These are phyloP conservation scores for Microdochium nivale DNA, from an alignment of 2,329 filamentous ascomycete genomes.

Conservation along the genomic window DNA sequence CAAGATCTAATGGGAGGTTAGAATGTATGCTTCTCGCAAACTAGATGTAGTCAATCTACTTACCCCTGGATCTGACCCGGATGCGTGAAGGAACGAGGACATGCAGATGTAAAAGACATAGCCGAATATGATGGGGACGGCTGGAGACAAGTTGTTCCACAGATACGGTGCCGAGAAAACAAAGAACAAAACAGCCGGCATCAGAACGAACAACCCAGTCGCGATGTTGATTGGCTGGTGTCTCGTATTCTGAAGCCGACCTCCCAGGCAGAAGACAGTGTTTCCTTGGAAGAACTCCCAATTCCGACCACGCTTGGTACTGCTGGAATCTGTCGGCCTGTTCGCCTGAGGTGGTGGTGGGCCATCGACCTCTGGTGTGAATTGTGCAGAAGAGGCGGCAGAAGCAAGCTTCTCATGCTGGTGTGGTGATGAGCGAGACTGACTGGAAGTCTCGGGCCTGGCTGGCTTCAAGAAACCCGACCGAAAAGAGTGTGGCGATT, in stretches of 20 bases:
- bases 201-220: conserved; percentile 70
- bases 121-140: conserved; percentile 79
- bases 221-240: conserved; percentile 83
- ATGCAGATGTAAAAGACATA: conserved; percentile 88
- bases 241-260: conserved; percentile 78
- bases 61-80: conserved; percentile 85
- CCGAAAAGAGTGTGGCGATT: conserved; percentile 68
- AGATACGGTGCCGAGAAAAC: conserved; percentile 75
- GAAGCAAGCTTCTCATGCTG: conserved; percentile 75
- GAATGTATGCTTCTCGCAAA: conserved; percentile 1
- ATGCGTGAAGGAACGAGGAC: conserved; percentile 91
- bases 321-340: conserved; percentile 22
- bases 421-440: conserved; percentile 41
- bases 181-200: conserved; percentile 79
- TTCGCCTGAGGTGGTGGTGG: conserved; percentile 12
- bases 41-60: conserved; percentile 26
- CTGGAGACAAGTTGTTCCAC: conserved; percentile 80
- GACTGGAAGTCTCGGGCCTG: conserved; percentile 40
- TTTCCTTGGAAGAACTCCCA: conserved; percentile 93
- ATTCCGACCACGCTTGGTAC: conserved; percentile 54
- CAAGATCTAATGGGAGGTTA: conserved; percentile 57
- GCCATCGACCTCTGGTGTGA: conserved; percentile 24
- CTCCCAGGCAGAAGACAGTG: conserved; percentile 79
- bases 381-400: conserved; percentile 63
- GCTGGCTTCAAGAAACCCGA: conserved; percentile 63